phyloP scores from a whole-genome alignment of 106 monocot species.

The Iris macrosiphon region DNA sequence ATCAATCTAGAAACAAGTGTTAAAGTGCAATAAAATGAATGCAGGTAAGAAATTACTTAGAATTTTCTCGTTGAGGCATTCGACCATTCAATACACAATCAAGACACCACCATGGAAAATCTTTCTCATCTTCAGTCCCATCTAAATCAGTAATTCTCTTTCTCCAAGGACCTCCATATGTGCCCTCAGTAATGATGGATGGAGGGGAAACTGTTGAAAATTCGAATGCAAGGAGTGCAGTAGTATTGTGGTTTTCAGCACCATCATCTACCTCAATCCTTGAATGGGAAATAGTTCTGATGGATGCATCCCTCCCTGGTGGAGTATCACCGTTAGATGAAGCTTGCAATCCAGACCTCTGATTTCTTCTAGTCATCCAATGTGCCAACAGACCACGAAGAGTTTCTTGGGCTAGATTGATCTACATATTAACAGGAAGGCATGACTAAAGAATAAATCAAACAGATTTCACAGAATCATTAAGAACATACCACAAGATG shows the following conservation, averaged over 20 bases:
- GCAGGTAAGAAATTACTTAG: slow-evolving; percentile 48
- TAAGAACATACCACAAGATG: neutral
- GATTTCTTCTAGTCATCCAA: slow-evolving; percentile 80
- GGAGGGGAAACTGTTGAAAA: slow-evolving; percentile 76
- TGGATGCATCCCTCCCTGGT: slow-evolving; percentile 39
- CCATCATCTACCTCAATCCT: slow-evolving; percentile 65
- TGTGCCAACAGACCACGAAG: slow-evolving; percentile 72
- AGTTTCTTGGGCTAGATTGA: slow-evolving; percentile 96
- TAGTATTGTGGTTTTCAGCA: slow-evolving; percentile 38
- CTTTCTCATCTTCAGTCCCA: slow-evolving; percentile 89
- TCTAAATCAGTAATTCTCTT: slow-evolving; percentile 81
- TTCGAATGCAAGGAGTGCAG: slow-evolving; percentile 57
- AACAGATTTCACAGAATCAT: neutral
- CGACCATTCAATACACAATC: slow-evolving; percentile 77
- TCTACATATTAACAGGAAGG: slow-evolving; percentile 32
- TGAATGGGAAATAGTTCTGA: slow-evolving; percentile 46
- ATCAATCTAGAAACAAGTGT: neutral
- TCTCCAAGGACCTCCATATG: slow-evolving; percentile 87
- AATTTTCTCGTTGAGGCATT: slow-evolving; percentile 69
- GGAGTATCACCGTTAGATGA: slow-evolving; percentile 49
- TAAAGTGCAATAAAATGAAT: neutral
- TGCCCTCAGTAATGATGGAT: slow-evolving; percentile 90
- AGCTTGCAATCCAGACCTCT: slow-evolving; percentile 43
- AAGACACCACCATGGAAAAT: slow-evolving; percentile 91
- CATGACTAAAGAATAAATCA: neutral